A percentile compares a stretch with the other conserved stretches of the same genome.
These are phyloP conservation scores for Neurospora sublineolata DNA, from an alignment of 495 filamentous ascomycete genomes.

Conservation along the genomic window DNA sequence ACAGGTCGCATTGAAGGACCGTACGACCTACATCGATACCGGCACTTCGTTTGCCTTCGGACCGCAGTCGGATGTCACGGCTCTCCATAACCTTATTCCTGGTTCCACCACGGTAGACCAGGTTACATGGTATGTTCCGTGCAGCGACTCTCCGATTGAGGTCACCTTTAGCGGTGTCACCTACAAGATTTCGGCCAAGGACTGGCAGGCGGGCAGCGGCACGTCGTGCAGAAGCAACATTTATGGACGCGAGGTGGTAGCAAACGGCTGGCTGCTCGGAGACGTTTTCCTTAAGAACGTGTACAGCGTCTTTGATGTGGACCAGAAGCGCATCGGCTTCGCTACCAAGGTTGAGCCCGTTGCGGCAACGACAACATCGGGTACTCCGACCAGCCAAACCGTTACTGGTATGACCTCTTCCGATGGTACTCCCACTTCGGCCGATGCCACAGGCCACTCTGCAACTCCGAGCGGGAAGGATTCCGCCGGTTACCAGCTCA, in stretches of 20 bases:
- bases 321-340: slow-evolving; percentile 41
- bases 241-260: slow-evolving; percentile 34
- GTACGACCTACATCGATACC: slow-evolving; percentile 63
- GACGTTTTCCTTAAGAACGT: slow-evolving; percentile 85
- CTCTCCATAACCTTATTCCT: slow-evolving; percentile 54
- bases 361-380: slow-evolving; percentile 3
- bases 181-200: slow-evolving; percentile 54
- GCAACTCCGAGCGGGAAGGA: slow-evolving; percentile 3
- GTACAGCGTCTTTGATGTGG: slow-evolving; percentile 74
- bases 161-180: slow-evolving; percentile 35
- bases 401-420: neutral
- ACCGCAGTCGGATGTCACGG: slow-evolving; percentile 50
- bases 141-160: slow-evolving; percentile 39
- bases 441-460: neutral
- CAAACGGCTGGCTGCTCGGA: slow-evolving; percentile 58
- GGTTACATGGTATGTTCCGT: slow-evolving; percentile 57
- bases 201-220: slow-evolving; percentile 49
- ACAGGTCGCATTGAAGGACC: slow-evolving; percentile 34
- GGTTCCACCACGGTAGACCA: slow-evolving; percentile 36
- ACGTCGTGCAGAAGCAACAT: slow-evolving; percentile 56
- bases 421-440: slow-evolving; percentile 6
- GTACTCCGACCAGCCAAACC: neutral
- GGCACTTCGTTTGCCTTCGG: slow-evolving; percentile 68
- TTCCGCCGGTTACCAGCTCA: slow-evolving; percentile 10
- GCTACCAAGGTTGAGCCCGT: slow-evolving; percentile 20